These are phyloP conservation scores for Colletotrichum kahawae DNA, from an alignment of 2,329 filamentous ascomycete species.

Conservation along the genomic window DNA sequence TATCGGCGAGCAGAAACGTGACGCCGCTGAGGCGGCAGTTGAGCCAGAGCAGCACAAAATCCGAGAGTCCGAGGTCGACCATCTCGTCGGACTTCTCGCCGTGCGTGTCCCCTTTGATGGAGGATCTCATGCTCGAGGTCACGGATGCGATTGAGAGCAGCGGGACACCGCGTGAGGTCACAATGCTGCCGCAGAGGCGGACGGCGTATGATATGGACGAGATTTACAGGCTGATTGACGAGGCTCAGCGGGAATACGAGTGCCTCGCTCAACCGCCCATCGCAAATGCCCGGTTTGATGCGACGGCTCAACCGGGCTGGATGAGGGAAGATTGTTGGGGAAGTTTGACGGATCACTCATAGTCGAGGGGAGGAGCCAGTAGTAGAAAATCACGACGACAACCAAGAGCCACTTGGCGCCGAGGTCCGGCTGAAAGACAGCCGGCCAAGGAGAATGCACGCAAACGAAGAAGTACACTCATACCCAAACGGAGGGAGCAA, in stretches of 20 bases:
- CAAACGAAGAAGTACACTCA: constrained; percentile 1
- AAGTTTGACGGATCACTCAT: not conserved
- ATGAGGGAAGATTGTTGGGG: constrained; percentile 9
- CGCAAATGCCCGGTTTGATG: not conserved
- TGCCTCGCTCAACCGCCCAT: not conserved
- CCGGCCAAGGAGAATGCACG: not conserved
- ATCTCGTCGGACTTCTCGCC: constrained; percentile 5
- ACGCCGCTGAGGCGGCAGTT: constrained; percentile 11
- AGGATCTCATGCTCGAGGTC: constrained; percentile 17
- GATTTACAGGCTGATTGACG: constrained; percentile 11
- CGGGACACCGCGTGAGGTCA: not conserved
- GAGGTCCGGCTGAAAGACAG: not conserved
- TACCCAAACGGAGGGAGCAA: not conserved
- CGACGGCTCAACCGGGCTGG: not conserved
- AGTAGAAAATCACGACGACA: not conserved
- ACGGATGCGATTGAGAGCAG: constrained; percentile 18
- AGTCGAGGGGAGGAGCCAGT: not conserved
- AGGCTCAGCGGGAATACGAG: constrained; percentile 16
- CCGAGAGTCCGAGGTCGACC: constrained; percentile 6
- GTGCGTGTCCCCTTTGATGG: constrained; percentile 18
- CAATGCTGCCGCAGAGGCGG: not conserved
- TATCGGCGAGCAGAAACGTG: not conserved
- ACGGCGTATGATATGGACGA: constrained; percentile 12
- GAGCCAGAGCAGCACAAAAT: constrained; percentile 13
- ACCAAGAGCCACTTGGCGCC: not conserved